phyloP scores from a whole-genome alignment of 306 rosid species.

The Quercus parvula region DNA sequence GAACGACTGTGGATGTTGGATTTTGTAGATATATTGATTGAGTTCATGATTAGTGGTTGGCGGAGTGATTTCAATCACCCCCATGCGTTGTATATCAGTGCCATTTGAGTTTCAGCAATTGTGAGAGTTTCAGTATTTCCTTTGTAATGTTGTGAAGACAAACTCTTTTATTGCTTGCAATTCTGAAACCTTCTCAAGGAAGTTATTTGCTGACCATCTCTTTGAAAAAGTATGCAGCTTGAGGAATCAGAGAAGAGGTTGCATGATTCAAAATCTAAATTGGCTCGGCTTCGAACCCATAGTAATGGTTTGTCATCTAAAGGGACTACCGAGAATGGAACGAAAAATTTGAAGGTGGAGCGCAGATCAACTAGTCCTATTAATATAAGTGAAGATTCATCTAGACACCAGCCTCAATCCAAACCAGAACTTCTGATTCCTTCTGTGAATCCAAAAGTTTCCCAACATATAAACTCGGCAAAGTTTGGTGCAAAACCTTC shows the following conservation, averaged over 20 bases:
- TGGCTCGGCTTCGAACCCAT: slow-evolving; percentile 75
- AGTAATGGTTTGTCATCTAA: slow-evolving; percentile 22
- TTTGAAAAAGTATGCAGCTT: slow-evolving; percentile 55
- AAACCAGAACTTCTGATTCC: slow-evolving; percentile 77
- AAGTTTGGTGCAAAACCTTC: slow-evolving; percentile 41
- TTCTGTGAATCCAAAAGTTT: slow-evolving; percentile 46
- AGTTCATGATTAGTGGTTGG: not conserved
- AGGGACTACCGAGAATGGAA: slow-evolving; percentile 23
- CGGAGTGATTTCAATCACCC: not conserved
- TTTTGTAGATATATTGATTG: not conserved
- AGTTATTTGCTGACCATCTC: slow-evolving; percentile 16
- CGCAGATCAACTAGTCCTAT: slow-evolving; percentile 52
- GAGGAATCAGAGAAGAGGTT: slow-evolving; percentile 70
- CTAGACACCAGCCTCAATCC: slow-evolving; percentile 32
- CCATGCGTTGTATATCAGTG: not conserved
- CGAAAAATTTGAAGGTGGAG: slow-evolving; percentile 53
- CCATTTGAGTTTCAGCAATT: not conserved
- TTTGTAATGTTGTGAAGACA: not conserved
- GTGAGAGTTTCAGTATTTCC: not conserved
- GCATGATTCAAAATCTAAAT: slow-evolving; percentile 54
- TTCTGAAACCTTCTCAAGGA: not conserved
- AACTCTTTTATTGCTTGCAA: not conserved
- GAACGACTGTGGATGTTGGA: not conserved
- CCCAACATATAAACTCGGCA: slow-evolving; percentile 30
- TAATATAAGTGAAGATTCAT: slow-evolving; percentile 33